These are phyloP conservation scores for Sporothrix curviconia DNA, from an alignment of 2,329 filamentous ascomycete genomes.

Conservation along the genomic window DNA sequence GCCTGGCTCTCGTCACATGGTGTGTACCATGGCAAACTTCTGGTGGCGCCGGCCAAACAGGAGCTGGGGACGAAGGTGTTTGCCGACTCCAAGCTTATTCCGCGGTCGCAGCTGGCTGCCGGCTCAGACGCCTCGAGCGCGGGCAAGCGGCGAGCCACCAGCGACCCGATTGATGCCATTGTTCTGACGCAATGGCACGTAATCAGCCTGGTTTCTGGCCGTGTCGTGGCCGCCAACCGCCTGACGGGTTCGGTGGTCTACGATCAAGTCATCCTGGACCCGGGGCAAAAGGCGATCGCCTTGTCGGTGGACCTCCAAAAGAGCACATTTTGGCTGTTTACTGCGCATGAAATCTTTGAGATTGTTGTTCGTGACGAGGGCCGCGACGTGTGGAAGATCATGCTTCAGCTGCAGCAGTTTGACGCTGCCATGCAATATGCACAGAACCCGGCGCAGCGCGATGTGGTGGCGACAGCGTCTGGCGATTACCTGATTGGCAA, in stretches of 20 bases:
- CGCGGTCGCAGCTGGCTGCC: slow-evolving; percentile 65
- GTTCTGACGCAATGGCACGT: slow-evolving; percentile 92
- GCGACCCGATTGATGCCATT: slow-evolving; percentile 72
- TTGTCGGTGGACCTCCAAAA: slow-evolving; percentile 86
- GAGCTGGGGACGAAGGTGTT: slow-evolving; percentile 70
- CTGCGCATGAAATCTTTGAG: slow-evolving; percentile 83
- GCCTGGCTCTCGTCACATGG: slow-evolving; percentile 88
- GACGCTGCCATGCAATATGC: slow-evolving; percentile 83
- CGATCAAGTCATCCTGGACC: slow-evolving; percentile 77
- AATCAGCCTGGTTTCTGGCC: slow-evolving; percentile 71
- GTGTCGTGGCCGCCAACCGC: slow-evolving; percentile 78
- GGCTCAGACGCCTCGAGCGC: slow-evolving; percentile 50
- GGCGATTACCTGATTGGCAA: slow-evolving; percentile 81
- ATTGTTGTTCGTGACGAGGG: slow-evolving; percentile 86
- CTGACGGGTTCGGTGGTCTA: slow-evolving; percentile 81
- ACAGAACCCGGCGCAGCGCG: slow-evolving; percentile 71
- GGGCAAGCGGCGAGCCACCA: slow-evolving; percentile 56
- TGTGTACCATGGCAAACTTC: slow-evolving; percentile 77
- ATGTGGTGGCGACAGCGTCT: slow-evolving; percentile 84
- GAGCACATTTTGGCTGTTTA: slow-evolving; percentile 97
- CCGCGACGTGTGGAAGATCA: slow-evolving; percentile 88
- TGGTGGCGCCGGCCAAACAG: slow-evolving; percentile 51
- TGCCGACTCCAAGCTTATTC: slow-evolving; percentile 69
- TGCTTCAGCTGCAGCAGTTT: slow-evolving; percentile 80
- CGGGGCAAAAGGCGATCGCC: slow-evolving; percentile 72